These are phyloP conservation scores for Cercis canadensis DNA, from an alignment of 306 rosid genomes.

Conservation along the genomic window DNA sequence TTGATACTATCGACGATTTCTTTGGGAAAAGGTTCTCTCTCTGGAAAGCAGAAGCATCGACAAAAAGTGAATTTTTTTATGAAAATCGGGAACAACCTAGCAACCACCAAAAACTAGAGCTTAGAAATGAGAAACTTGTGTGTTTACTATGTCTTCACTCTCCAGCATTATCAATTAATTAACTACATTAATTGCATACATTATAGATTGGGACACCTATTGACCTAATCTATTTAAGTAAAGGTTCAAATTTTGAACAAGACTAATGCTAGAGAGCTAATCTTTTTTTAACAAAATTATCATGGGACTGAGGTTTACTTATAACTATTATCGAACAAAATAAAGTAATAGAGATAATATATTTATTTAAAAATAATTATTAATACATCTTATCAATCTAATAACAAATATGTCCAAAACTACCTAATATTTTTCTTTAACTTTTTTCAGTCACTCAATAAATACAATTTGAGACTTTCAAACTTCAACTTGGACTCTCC, in stretches of 20 bases:
- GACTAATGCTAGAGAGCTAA: background rate
- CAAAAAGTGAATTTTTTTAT: slow-evolving; percentile 38
- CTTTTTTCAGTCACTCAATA: slow-evolving; percentile 33
- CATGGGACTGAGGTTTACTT: too few relatives aligned
- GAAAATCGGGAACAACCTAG: slow-evolving; percentile 21
- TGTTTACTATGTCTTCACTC: slow-evolving; percentile 37
- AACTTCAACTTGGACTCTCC: slow-evolving; percentile 36
- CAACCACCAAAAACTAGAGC: slow-evolving; percentile 24
- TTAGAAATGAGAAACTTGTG: slow-evolving; percentile 21
- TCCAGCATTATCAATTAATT: slow-evolving; percentile 17
- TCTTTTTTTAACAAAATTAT: too few relatives aligned
- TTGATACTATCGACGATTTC: slow-evolving; percentile 41
- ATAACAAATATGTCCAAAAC: too few relatives aligned
- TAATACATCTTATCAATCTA: too few relatives aligned
- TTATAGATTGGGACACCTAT: slow-evolving; percentile 34
- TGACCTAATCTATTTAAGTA: slow-evolving; percentile 17
- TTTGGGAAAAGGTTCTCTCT: slow-evolving; percentile 35
- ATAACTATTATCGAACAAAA: too few relatives aligned
- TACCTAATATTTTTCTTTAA: too few relatives aligned
- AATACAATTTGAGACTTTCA: slow-evolving; percentile 11
- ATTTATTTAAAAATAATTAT: too few relatives aligned
- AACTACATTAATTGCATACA: background rate
- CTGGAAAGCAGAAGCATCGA: slow-evolving; percentile 47
- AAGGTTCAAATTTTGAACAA: slow-evolving; percentile 39
- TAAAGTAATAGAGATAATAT: too few relatives aligned